Evolutionary conservation across 73 alveolate species (phyloP).

Genomic region (Tetrahymena thermophila): DNA sequence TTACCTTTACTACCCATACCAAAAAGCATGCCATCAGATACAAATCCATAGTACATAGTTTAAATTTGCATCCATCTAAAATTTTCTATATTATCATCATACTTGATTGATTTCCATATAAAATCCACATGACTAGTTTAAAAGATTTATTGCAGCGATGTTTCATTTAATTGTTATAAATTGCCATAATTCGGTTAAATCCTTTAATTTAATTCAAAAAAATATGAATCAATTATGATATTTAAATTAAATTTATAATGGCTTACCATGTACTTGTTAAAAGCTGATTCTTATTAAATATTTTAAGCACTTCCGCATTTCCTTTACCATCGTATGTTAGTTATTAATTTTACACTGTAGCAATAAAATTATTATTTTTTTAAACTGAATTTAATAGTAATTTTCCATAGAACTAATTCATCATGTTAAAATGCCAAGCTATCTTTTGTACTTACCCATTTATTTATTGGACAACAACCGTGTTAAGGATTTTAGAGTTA

Average conservation of each 20-base stretch:
- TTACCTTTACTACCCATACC: neutral
- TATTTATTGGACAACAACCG: neutral
- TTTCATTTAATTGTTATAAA: neutral
- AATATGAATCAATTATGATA: no score
- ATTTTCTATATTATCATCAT: neutral
- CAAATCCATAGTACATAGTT: neutral
- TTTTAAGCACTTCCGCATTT: no score
- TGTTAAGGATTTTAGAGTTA: neutral
- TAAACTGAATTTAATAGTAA: neutral
- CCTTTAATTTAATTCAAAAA: neutral
- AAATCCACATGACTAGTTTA: neutral
- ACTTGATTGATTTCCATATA: neutral
- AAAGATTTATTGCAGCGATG: neutral
- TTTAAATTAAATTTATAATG: no score
- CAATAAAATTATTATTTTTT: neutral
- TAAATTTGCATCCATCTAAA: neutral
- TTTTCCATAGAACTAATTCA: neutral
- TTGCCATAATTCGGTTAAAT: neutral
- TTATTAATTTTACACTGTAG: neutral
- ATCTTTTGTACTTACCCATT: neutral
- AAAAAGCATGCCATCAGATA: neutral
- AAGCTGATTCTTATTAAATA: neutral
- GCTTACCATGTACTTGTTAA: neutral
- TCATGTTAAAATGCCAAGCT: neutral
- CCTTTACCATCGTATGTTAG: neutral